Percentiles rank a stretch among this genome's conserved stretches.
Conservation (phyloP, 83 land plant species). For the Picea mariana region DNA sequence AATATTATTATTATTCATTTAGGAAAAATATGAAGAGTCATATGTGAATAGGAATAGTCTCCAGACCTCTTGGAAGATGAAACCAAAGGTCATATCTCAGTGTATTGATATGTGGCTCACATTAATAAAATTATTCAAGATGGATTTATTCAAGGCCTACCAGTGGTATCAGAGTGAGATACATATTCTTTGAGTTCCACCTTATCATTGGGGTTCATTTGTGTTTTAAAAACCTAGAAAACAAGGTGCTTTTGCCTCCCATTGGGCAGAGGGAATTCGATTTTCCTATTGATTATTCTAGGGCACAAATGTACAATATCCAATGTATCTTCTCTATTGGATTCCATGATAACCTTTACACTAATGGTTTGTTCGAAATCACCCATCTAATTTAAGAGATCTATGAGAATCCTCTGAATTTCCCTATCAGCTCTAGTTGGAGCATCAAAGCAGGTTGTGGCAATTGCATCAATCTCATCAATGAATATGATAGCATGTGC, state of each 20-base stretch:
- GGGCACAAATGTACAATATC: constrained; percentile 91
- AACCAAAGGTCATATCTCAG: too few relatives aligned
- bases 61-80: too few relatives aligned
- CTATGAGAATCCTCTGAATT: constrained; percentile 92
- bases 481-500: constrained; percentile 92
- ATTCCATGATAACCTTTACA: constrained; percentile 96
- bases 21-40: too few relatives aligned
- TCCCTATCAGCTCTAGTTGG: constrained; percentile 96
- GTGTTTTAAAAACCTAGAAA: constrained; percentile 66
- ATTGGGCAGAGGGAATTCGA: constrained; percentile 85
- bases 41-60: too few relatives aligned
- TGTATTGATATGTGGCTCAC: too few relatives aligned
- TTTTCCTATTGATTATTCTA: constrained; percentile 81
- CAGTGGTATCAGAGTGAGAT: constrained; percentile 48
- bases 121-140: too few relatives aligned
- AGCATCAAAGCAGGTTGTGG: constrained; percentile 95
- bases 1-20: too few relatives aligned
- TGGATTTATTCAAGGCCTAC: not conserved
- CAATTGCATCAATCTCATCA: constrained; percentile 89
- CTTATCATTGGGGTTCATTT: constrained; percentile 56
- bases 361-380: constrained; percentile 66
- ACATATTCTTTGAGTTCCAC: constrained; percentile 57
- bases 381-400: constrained; percentile 91
- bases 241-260: constrained; percentile 89
- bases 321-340: constrained; percentile 89